Conservation (phyloP, 2,329 filamentous ascomycete genomes). For the Fusarium sp. region DNA sequence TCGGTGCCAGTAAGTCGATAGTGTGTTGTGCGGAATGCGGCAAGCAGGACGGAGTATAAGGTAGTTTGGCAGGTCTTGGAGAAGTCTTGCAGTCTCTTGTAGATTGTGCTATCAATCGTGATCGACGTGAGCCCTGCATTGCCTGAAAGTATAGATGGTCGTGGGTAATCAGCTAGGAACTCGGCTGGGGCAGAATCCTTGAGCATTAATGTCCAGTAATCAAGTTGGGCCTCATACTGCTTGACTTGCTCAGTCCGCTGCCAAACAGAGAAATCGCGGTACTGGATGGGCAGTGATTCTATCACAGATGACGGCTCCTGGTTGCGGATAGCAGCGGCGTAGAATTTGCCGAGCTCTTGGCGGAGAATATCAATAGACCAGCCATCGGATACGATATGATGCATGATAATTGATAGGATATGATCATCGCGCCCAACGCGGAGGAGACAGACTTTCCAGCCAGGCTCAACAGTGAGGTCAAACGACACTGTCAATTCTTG, state of each 20-base stretch:
- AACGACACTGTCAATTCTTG: not conserved
- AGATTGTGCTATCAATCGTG: constrained; percentile 19
- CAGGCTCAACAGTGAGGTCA: not conserved
- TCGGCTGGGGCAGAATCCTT: constrained; percentile 20
- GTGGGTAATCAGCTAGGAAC: constrained; percentile 10
- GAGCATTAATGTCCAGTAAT: constrained; percentile 19
- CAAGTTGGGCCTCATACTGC: constrained; percentile 2
- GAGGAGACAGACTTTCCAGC: not conserved
- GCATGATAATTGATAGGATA: constrained; percentile 38
- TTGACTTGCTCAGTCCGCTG: not conserved
- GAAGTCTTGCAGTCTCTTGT: constrained; percentile 13
- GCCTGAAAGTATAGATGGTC: constrained; percentile 29
- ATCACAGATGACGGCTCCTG: too few species aligned
- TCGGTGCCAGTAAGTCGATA: constrained; percentile 40
- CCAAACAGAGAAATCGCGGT: constrained; percentile 33
- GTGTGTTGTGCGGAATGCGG: constrained; percentile 43
- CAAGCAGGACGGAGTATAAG: constrained; percentile 29
- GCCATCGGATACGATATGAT: constrained; percentile 45
- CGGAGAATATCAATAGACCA: constrained; percentile 35
- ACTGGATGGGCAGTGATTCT: not conserved
- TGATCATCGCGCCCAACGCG: constrained; percentile 2
- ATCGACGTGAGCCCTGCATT: constrained; percentile 13
- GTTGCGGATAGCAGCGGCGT: too few species aligned
- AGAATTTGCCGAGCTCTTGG: too few species aligned
- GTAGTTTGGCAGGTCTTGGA: constrained; percentile 10